phyloP scores from a whole-genome alignment of 306 rosid genomes.

The Cucurbita maxima region DNA sequence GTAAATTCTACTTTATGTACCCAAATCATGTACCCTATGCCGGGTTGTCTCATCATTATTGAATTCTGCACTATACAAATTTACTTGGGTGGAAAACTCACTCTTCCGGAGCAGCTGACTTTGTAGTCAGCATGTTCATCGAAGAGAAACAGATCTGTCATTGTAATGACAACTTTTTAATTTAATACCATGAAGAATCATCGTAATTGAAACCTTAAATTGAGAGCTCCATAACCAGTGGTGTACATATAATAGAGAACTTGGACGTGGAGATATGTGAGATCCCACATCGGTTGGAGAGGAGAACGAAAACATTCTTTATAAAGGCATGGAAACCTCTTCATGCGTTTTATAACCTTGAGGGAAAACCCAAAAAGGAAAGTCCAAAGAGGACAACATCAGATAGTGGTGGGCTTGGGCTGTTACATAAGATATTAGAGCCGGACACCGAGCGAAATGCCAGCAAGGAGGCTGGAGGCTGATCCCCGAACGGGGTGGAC shows the following conservation, averaged over 20 bases:
- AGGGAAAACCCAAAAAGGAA: no score
- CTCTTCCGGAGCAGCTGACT: neutral
- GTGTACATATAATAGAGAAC: neutral
- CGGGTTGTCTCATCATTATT: neutral
- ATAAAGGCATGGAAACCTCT: no score
- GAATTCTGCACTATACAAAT: neutral
- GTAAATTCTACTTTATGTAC: neutral
- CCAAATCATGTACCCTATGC: neutral
- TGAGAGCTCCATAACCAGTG: neutral
- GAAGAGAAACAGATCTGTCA: neutral
- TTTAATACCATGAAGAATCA: neutral
- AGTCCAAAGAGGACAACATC: no score
- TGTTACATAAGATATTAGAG: no score
- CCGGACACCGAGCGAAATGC: no score
- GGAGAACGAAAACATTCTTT: no score
- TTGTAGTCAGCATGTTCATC: neutral
- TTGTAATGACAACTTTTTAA: neutral
- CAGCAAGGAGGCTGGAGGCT: no score
- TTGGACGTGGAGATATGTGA: neutral
- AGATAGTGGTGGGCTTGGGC: no score
- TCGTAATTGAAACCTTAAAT: neutral
- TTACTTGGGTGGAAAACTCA: neutral
- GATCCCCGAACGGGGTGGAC: no score
- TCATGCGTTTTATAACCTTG: no score
- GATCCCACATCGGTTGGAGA: no score